Evolutionary conservation across 1,139 yeast species (phyloP).

Genomic region (Tardiomyces depauwii): DNA sequence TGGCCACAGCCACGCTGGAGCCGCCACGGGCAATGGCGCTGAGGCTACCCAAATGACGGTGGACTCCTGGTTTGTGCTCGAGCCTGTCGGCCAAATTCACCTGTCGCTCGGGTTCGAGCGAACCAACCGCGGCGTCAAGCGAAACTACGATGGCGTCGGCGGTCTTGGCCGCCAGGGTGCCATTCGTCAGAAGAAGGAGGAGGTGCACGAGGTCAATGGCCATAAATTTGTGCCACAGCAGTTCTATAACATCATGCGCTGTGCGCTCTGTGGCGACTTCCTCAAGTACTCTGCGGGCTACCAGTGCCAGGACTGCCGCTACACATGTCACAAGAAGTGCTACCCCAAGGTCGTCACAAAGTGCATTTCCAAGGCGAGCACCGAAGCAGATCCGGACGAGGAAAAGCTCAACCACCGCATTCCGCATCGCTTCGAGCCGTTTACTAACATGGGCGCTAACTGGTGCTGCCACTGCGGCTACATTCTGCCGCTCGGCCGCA

Average conservation of each 20-base stretch:
- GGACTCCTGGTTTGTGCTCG: conserved; percentile 85
- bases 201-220: conserved; percentile 90
- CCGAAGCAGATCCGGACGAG: conserved; percentile 79
- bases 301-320: conserved; percentile 93
- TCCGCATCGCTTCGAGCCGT: conserved; percentile 90
- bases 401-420: conserved; percentile 90
- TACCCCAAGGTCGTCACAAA: conserved; percentile 89
- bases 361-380: conserved; percentile 82
- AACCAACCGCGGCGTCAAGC: conserved; percentile 36
- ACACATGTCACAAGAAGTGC: conserved; percentile 90
- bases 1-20: background rate
- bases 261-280: conserved; percentile 95
- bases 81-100: conserved; percentile 86
- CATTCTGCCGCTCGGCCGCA: conserved; percentile 80
- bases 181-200: conserved; percentile 76
- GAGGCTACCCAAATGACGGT: conserved; percentile 19
- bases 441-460: conserved; percentile 86
- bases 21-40: background rate
- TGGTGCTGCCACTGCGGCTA: conserved; percentile 99
- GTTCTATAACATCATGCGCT: conserved; percentile 91
- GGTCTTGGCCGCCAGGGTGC: conserved; percentile 98
- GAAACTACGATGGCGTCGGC: conserved; percentile 40
- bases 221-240: conserved; percentile 95
- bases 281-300: conserved; percentile 77
- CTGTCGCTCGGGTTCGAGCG: conserved; percentile 73